phyloP scores from a whole-genome alignment of 495 filamentous ascomycete species.

The Xylaria flabelliformis region DNA sequence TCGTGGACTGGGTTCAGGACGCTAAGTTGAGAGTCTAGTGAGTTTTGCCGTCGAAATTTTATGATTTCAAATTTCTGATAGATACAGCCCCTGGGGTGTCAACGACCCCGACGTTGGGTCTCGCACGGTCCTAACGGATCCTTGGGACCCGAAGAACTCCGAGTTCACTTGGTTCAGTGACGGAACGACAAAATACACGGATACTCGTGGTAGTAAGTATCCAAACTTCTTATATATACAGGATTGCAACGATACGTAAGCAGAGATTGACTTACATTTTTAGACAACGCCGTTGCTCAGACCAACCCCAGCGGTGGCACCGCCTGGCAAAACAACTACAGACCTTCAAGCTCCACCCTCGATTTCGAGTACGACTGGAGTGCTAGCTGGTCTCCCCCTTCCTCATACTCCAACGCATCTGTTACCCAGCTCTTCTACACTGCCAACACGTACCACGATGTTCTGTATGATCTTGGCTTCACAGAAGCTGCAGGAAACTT shows the following conservation, averaged over 20 bases:
- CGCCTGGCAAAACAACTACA: constrained; percentile 49
- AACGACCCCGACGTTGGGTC: constrained; percentile 54
- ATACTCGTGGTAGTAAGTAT: constrained; percentile 51
- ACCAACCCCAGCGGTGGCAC: constrained; percentile 48
- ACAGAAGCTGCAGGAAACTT: constrained; percentile 62
- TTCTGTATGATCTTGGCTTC: constrained; percentile 60
- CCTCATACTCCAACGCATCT: constrained; percentile 50
- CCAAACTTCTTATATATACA: not conserved
- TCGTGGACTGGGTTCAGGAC: constrained; percentile 56
- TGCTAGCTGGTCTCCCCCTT: constrained; percentile 39
- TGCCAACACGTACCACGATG: constrained; percentile 59
- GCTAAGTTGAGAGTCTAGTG: constrained; percentile 54
- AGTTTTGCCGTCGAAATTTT: constrained; percentile 19
- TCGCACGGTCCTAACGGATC: constrained; percentile 46
- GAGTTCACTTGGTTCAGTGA: constrained; percentile 53
- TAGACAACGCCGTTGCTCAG: constrained; percentile 56
- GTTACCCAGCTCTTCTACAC: constrained; percentile 62
- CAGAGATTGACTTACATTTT: constrained; percentile 22
- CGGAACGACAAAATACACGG: constrained; percentile 47
- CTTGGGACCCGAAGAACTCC: constrained; percentile 44
- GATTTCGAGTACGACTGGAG: constrained; percentile 52
- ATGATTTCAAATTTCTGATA: constrained; percentile 31
- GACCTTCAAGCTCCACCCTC: constrained; percentile 44
- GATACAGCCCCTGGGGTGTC: constrained; percentile 47
- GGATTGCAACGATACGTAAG: not conserved